Conservation (phyloP, 176 grass and related monocot genomes). For the Aegilops speltoides region DNA sequence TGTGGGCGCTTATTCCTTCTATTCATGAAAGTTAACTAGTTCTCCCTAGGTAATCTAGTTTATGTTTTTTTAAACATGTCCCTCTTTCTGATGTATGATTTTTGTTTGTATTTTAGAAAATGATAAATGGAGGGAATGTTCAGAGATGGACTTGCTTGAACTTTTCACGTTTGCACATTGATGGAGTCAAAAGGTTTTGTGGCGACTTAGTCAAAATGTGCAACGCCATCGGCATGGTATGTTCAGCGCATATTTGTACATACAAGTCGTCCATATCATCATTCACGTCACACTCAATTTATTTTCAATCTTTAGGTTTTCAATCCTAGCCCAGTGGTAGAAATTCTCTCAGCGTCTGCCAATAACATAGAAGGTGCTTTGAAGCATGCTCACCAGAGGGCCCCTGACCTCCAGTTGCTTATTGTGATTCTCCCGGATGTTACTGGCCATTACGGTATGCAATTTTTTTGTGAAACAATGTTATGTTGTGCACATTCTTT, state of each 20-base stretch:
- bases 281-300: not conserved
- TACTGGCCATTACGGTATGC: slow-evolving; percentile 52
- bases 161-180: slow-evolving; percentile 24
- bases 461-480: not conserved
- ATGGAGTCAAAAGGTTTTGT: slow-evolving; percentile 36
- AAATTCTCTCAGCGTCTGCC: not conserved
- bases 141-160: slow-evolving; percentile 64
- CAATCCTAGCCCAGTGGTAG: slow-evolving; percentile 33
- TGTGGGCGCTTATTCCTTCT: not conserved
- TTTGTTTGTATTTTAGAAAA: slow-evolving; percentile 50
- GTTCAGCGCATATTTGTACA: not conserved
- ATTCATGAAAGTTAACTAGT: not conserved
- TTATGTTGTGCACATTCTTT: not conserved
- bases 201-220: slow-evolving; percentile 46
- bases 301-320: slow-evolving; percentile 41
- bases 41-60: not conserved
- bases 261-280: not conserved
- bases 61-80: not conserved
- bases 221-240: slow-evolving; percentile 78
- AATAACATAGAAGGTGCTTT: slow-evolving; percentile 44
- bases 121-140: slow-evolving; percentile 55
- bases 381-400: slow-evolving; percentile 32
- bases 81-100: slow-evolving; percentile 17
- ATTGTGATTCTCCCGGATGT: slow-evolving; percentile 66
- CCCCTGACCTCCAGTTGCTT: slow-evolving; percentile 47